A percentile compares a stretch with the other conserved stretches of the same genome.
phyloP scores from a whole-genome alignment of 306 rosid genomes.

The Prunus mongolica region DNA sequence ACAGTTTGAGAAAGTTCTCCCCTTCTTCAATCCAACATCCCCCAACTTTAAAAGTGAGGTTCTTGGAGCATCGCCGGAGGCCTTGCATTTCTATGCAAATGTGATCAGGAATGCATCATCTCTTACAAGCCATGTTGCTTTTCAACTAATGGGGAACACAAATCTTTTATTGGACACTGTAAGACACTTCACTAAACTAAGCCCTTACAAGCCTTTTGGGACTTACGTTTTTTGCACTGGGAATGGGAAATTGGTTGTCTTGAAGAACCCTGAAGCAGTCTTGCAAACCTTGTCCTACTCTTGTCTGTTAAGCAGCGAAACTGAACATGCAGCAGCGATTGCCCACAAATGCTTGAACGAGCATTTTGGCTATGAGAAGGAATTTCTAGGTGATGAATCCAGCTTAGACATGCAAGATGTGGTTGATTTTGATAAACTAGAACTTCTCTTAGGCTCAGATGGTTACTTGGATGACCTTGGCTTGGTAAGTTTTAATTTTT shows the following conservation, averaged over 20 bases:
- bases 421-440: slow-evolving; percentile 31
- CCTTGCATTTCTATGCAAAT: slow-evolving; percentile 25
- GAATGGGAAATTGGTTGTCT: slow-evolving; percentile 35
- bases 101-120: slow-evolving; percentile 56
- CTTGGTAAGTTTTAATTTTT: slow-evolving; percentile 38
- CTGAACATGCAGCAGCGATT: slow-evolving; percentile 12
- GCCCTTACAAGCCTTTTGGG: slow-evolving; percentile 87
- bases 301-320: slow-evolving; percentile 33
- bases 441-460: slow-evolving; percentile 35
- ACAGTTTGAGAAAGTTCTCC: slow-evolving; percentile 25
- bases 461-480: slow-evolving; percentile 59
- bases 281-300: slow-evolving; percentile 61
- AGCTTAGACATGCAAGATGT: slow-evolving; percentile 34
- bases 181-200: slow-evolving; percentile 40
- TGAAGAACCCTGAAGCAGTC: slow-evolving; percentile 62
- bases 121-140: slow-evolving; percentile 57
- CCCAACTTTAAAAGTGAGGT: background rate
- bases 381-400: background rate
- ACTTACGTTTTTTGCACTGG: slow-evolving; percentile 55
- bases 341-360: slow-evolving; percentile 39
- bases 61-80: background rate
- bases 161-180: slow-evolving; percentile 52
- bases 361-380: slow-evolving; percentile 32
- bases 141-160: slow-evolving; percentile 66
- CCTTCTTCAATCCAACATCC: slow-evolving; percentile 20